These are phyloP conservation scores for Suhomyces sp. DNA, from an alignment of 805 yeast species.

Conservation along the genomic window DNA sequence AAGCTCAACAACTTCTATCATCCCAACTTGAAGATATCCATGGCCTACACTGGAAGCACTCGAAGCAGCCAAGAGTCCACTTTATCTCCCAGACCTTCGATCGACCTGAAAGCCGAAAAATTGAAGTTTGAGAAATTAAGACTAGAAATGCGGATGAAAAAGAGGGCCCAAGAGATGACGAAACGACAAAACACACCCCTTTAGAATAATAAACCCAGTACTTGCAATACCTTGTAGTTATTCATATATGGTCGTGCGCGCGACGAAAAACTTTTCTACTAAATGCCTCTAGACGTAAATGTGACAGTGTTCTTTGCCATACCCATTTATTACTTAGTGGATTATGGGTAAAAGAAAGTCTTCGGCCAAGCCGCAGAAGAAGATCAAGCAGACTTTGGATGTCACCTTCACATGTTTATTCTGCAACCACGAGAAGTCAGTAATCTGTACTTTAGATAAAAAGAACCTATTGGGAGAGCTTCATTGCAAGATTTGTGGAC, in stretches of 20 bases:
- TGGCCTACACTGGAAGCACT: slow-evolving; percentile 16
- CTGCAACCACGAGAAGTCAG: slow-evolving; percentile 94
- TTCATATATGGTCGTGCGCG: not conserved
- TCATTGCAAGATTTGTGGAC: slow-evolving; percentile 92
- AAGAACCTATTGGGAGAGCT: slow-evolving; percentile 79
- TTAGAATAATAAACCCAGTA: not conserved
- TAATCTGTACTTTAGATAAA: slow-evolving; percentile 83
- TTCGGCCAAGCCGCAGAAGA: slow-evolving; percentile 76
- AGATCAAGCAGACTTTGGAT: slow-evolving; percentile 73
- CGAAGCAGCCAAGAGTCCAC: slow-evolving; percentile 21
- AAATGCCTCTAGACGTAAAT: not conserved
- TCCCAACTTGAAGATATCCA: slow-evolving; percentile 31
- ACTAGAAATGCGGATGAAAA: slow-evolving; percentile 47
- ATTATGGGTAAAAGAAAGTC: slow-evolving; percentile 78
- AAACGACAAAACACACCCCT: slow-evolving; percentile 1
- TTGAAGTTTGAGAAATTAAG: slow-evolving; percentile 45
- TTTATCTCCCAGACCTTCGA: slow-evolving; percentile 7
- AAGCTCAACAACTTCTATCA: slow-evolving; percentile 40
- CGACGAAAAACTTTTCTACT: not conserved
- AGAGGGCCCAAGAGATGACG: slow-evolving; percentile 28
- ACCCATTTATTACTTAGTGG: not conserved
- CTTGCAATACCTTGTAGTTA: not conserved
- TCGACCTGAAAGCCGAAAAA: slow-evolving; percentile 29
- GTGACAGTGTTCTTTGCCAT: not conserved
- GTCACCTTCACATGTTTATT: slow-evolving; percentile 86